Conservation (phyloP, 2,329 filamentous ascomycete species). For the Fusarium xylarioides region DNA sequence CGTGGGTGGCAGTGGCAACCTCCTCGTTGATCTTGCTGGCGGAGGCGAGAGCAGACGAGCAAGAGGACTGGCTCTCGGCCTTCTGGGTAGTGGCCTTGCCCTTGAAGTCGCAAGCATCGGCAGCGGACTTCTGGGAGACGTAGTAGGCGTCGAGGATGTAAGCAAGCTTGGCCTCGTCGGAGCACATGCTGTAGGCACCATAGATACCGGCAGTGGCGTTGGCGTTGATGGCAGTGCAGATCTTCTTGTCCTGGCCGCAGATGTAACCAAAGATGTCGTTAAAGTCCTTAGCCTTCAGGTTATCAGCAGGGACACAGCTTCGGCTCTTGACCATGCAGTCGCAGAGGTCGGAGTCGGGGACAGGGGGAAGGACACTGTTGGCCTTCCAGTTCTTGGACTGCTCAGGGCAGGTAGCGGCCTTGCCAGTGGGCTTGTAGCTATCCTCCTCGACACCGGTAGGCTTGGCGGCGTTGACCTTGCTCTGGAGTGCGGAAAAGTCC, state of each 20-base stretch:
- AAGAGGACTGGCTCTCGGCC: conserved; percentile 59
- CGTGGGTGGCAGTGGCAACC: conserved; percentile 57
- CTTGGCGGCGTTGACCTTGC: conserved; percentile 72
- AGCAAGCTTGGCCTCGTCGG: conserved; percentile 73
- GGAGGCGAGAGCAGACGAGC: conserved; percentile 66
- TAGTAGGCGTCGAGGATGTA: conserved; percentile 81
- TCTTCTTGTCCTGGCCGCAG: conserved; percentile 65
- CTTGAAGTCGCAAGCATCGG: conserved; percentile 74
- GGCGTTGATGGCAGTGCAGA: conserved; percentile 74
- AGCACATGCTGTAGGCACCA: conserved; percentile 83
- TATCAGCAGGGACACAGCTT: conserved; percentile 71
- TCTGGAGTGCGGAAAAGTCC: conserved; percentile 79
- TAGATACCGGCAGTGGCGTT: conserved; percentile 75
- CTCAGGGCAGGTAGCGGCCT: conserved; percentile 75
- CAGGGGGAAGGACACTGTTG: conserved; percentile 77
- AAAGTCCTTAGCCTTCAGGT: conserved; percentile 66
- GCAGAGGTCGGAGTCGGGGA: conserved; percentile 82
- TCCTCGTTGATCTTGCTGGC: conserved; percentile 67
- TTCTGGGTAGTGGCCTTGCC: conserved; percentile 69
- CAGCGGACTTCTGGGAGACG: conserved; percentile 59
- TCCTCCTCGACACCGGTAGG: conserved; percentile 72
- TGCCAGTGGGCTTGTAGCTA: conserved; percentile 79
- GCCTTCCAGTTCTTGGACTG: conserved; percentile 71
- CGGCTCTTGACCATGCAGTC: conserved; percentile 83
- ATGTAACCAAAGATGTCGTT: conserved; percentile 77